phyloP scores from a whole-genome alignment of 2,329 filamentous ascomycete genomes.

The Pyrenophora seminiperda region DNA sequence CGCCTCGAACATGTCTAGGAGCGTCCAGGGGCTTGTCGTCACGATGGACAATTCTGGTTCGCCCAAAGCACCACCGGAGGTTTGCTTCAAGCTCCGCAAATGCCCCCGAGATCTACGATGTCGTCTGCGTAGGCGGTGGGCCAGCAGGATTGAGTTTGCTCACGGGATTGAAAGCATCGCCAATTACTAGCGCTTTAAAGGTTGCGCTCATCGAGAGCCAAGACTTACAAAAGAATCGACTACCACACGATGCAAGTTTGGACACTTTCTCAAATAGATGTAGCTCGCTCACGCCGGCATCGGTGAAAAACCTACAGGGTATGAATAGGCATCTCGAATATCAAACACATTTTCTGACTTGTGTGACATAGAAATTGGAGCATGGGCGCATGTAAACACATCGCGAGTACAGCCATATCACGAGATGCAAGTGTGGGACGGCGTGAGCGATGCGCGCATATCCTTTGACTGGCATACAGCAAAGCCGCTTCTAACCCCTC shows the following conservation, averaged over 20 bases:
- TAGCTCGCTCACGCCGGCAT: constrained; percentile 89
- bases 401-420: constrained; percentile 84
- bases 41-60: constrained; percentile 19
- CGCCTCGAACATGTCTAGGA: constrained; percentile 36
- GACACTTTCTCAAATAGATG: constrained; percentile 88
- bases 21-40: constrained; percentile 23
- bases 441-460: constrained; percentile 82
- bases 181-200: constrained; percentile 74
- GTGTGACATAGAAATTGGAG: constrained; percentile 66
- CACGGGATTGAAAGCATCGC: constrained; percentile 62
- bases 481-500: constrained; percentile 42
- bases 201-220: constrained; percentile 91
- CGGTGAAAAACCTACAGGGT: constrained; percentile 76
- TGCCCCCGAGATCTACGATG: constrained; percentile 80
- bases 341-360: constrained; percentile 16
- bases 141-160: constrained; percentile 79
- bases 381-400: constrained; percentile 76
- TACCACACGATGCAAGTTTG: constrained; percentile 66
- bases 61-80: constrained; percentile 28
- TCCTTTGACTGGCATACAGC: constrained; percentile 77
- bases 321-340: constrained; percentile 1
- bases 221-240: constrained; percentile 71
- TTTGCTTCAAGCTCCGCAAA: constrained; percentile 42
- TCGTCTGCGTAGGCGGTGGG: constrained; percentile 88
- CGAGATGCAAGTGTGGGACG: constrained; percentile 99